Evolutionary conservation across 805 yeast species (phyloP), one percentile per base, ranked within the genome.

Genomic region (Danielia oregonensis): DNA sequence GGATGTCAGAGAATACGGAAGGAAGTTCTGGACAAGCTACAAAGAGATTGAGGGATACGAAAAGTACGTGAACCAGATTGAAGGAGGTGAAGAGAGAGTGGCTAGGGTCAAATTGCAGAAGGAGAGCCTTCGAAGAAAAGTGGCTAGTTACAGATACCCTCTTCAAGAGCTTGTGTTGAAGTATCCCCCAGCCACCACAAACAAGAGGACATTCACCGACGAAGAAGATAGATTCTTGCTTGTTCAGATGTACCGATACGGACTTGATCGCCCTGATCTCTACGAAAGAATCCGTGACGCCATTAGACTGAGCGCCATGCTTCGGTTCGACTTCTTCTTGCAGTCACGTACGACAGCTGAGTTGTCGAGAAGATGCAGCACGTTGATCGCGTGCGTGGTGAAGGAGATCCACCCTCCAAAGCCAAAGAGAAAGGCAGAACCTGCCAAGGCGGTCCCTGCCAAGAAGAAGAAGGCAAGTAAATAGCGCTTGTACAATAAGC

Each of bases 141-240:
- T 93, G 19, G 72, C 83, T 15, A 70, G 72, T 42, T 86, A 80
- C 57, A 63, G 66, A 25, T 79, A 79, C 43, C 98, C 98, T 9
- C 63, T 91, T 43, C 85, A 82, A 55, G 94, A 91, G 47, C 65
- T 91, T 44, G 70, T 60, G 13, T 70, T 91, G 38, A 77, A 78
- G 43, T 74, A 71, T 43, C 95, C 95, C 3, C 87, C 93, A 6
- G 73, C 83, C 2, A 68, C 83, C 6, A 66, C 74, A 24, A 76
- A 78, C 54, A 78, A 81, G 50, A 51, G 61, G 33, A 74, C 82
- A 2, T 93, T 78, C 59, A 77, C 86, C 19, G 94, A 86, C 32
- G 95, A 85, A 42, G 97, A 93, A 55, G 98, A 93, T 59, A 70
- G 96, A 48, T 93, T 85, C 57, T 62, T 93, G 47, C 63, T 93